Evolutionary conservation across 495 filamentous ascomycete genomes (phyloP), one percentile per base, ranked within the genome.

Genomic region (Neurospora discreta): DNA sequence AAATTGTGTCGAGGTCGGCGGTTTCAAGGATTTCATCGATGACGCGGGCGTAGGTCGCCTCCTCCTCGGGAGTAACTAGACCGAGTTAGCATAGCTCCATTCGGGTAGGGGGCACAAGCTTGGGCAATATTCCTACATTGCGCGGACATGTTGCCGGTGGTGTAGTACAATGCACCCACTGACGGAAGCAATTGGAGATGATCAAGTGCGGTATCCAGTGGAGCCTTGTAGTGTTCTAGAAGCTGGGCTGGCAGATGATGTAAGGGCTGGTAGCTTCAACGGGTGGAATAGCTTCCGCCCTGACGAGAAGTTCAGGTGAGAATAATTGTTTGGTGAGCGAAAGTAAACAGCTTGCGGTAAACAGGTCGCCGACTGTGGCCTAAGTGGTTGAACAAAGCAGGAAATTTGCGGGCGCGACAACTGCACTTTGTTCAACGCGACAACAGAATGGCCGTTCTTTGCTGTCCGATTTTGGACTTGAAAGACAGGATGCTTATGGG

Each of bases 21-120:
- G 85, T 86, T 16, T 86, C 87, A 30, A 99, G 86, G 75, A 99
- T 97, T n/a, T 83, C 87, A 78, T 99, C 95, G 80, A 99, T 98
- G 82, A 98, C 91, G 74, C 87, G 87, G 68, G 87, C 89, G 81
- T 93, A 98, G 72, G 89, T 83, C 41, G 86, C 84, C 80, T 87
- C 85, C 75, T 88, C 84, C 71, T 91, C 90, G 68, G 86, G 76
- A n/a, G 89, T 86, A 73, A 94, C 92, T 94, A 79, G 70, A 16
- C 11, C 68, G 18, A 41, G 58, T 78, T 69, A 78, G 75, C 73
- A 44, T 20, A 36, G 9, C 20, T 30, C 33, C 26, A n/a, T 33
- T 20, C 4, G 5, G 5, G 3, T 20, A 43, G 42, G 68, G 20
- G 4, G 15, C 10, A 42, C 30, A 16, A 39, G 36, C 39, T 11